Evolutionary conservation across 2,329 filamentous ascomycete species (phyloP).

Genomic region (Albophoma yamanashiensis): DNA sequence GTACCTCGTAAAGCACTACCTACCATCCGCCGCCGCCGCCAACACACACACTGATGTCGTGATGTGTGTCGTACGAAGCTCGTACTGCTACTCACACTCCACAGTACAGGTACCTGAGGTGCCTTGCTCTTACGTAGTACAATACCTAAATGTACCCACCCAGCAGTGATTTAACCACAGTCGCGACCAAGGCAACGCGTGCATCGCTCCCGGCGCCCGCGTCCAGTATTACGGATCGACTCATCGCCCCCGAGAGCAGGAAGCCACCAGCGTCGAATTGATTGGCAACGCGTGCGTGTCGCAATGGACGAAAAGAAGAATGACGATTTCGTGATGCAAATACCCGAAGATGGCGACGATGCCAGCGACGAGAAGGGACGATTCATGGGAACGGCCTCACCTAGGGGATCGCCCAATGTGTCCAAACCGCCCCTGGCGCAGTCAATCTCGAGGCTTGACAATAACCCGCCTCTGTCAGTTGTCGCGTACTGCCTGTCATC

Average conservation of each 20-base stretch:
- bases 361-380: conserved; percentile 9
- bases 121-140: no score
- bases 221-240: background rate
- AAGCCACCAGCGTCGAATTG: background rate
- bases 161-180: no score
- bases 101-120: no score
- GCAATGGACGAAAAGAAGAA: conserved; percentile 83
- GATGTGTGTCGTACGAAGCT: no score
- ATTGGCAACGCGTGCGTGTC: background rate
- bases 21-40: no score
- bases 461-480: conserved; percentile 64
- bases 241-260: background rate
- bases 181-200: no score
- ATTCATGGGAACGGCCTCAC: conserved; percentile 30
- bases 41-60: no score
- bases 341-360: conserved; percentile 46
- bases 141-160: no score
- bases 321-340: conserved; percentile 64
- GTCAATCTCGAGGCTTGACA: conserved; percentile 43
- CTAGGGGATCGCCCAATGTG: conserved; percentile 2
- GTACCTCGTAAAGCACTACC: no score
- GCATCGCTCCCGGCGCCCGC: background rate
- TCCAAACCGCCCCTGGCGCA: background rate
- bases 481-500: conserved; percentile 86
- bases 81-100: no score